Evolutionary conservation across 805 yeast species (phyloP).

Genomic region (Clavispora fructus): DNA sequence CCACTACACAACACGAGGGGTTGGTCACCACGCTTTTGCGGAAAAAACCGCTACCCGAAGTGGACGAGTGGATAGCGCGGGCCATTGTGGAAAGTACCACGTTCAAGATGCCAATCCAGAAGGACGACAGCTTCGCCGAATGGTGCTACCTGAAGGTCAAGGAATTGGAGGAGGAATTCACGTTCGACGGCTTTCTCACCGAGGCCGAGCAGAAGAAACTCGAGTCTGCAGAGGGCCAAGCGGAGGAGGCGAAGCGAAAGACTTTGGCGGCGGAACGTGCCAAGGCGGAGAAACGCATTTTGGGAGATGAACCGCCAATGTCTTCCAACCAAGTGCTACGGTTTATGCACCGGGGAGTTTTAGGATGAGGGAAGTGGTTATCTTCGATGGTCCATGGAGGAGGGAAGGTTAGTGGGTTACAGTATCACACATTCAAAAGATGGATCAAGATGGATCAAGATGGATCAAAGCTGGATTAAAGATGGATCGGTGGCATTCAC

Average conservation of each 20-base stretch:
- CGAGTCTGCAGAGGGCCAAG: slow-evolving; percentile 29
- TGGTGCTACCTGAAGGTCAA: slow-evolving; percentile 61
- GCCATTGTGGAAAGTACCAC: slow-evolving; percentile 17
- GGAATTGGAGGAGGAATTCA: slow-evolving; percentile 48
- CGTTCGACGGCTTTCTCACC: slow-evolving; percentile 58
- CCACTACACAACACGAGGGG: slow-evolving; percentile 78
- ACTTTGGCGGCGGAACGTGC: slow-evolving; percentile 13
- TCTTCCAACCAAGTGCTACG: slow-evolving; percentile 32
- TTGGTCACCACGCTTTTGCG: slow-evolving; percentile 78
- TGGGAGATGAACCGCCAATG: slow-evolving; percentile 22
- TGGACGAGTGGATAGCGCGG: slow-evolving; percentile 70
- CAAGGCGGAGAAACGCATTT: slow-evolving; percentile 23
- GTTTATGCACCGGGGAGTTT: slow-evolving; percentile 35
- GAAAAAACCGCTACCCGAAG: slow-evolving; percentile 87
- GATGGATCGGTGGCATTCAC: too few relatives aligned
- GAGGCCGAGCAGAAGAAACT: slow-evolving; percentile 38
- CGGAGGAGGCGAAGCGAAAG: slow-evolving; percentile 20
- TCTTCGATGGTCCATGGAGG: too few relatives aligned
- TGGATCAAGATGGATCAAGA: too few relatives aligned
- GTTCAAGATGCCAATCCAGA: slow-evolving; percentile 22
- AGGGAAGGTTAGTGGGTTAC: too few relatives aligned
- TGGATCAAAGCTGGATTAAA: too few relatives aligned
- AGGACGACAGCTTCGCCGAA: slow-evolving; percentile 62
- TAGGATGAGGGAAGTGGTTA: background rate
- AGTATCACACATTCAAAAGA: too few relatives aligned